Conservation (phyloP, 2,329 filamentous ascomycete genomes). For the Pseudodiploospora longispora region DNA sequence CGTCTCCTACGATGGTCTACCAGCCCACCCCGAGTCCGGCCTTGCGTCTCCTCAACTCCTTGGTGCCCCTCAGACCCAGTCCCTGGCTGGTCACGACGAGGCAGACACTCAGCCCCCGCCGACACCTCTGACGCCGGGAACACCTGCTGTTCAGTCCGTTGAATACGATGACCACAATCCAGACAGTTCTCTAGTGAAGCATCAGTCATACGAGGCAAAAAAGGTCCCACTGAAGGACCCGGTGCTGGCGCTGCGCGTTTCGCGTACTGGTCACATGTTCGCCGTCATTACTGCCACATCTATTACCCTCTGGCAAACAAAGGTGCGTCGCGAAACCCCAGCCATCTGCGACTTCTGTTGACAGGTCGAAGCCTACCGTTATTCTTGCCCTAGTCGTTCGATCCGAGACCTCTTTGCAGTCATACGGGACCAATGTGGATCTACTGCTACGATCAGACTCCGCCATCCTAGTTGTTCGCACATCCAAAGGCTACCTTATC, state of each 20-base stretch:
- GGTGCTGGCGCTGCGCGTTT: constrained; percentile 67
- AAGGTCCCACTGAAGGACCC: constrained; percentile 47
- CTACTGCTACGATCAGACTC: constrained; percentile 86
- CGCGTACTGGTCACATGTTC: constrained; percentile 74
- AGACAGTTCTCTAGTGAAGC: constrained; percentile 2
- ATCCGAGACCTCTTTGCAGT: constrained; percentile 68
- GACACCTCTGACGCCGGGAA: constrained; percentile 47
- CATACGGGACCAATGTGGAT: constrained; percentile 78
- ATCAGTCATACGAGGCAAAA: constrained; percentile 13
- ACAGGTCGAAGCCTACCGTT: constrained; percentile 62
- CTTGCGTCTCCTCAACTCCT: constrained; percentile 4
- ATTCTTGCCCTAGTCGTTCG: constrained; percentile 79
- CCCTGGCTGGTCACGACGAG: constrained; percentile 23
- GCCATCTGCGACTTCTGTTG: constrained; percentile 2
- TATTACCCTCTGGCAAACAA: constrained; percentile 94
- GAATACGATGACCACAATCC: constrained; percentile 40
- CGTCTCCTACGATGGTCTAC: constrained; percentile 54
- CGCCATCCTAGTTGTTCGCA: constrained; percentile 85
- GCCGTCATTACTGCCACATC: constrained; percentile 78
- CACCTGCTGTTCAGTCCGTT: constrained; percentile 50
- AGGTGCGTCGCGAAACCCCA: constrained; percentile 44
- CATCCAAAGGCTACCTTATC: constrained; percentile 76
- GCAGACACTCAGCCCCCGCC: constrained; percentile 26
- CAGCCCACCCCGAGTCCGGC: constrained; percentile 23
- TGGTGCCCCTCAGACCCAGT: constrained; percentile 12